Evolutionary conservation across 192 early-diverging fungal genomes (phyloP).

Genomic region (Linnemannia hyalina): DNA sequence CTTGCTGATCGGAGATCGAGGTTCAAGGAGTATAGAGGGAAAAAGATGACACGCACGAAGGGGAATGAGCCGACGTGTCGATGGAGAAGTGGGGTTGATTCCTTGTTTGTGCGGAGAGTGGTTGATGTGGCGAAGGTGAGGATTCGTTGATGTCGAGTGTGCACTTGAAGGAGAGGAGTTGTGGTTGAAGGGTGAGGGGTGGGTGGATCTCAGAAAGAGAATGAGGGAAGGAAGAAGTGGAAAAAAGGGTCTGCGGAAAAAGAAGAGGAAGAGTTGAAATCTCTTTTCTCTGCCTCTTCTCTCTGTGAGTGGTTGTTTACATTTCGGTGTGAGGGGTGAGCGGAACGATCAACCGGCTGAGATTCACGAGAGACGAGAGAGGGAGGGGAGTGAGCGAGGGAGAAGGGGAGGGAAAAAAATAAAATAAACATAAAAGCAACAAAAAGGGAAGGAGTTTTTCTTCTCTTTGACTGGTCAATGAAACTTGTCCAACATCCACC

Average conservation of each 20-base stretch:
- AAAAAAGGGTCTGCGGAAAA: neutral
- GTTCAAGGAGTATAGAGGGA: neutral
- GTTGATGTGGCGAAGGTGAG: neutral
- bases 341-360: neutral
- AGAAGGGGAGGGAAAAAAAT: neutral
- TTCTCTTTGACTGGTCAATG: no score
- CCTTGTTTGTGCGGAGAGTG: no score
- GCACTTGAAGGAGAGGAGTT: neutral
- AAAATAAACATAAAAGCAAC: no score
- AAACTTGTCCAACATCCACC: no score
- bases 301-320: slow-evolving; percentile 4
- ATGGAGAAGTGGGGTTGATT: neutral
- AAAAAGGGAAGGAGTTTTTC: no score
- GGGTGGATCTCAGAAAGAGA: neutral
- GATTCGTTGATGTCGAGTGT: neutral
- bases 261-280: neutral
- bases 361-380: neutral
- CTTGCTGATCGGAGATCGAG: neutral
- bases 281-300: neutral
- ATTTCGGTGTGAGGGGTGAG: neutral
- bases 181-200: neutral
- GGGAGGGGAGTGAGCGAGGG: neutral
- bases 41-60: neutral
- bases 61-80: neutral
- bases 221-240: neutral